Evolutionary conservation across 2,329 filamentous ascomycete genomes (phyloP).

Genomic region (Paecilomyces sp.): DNA sequence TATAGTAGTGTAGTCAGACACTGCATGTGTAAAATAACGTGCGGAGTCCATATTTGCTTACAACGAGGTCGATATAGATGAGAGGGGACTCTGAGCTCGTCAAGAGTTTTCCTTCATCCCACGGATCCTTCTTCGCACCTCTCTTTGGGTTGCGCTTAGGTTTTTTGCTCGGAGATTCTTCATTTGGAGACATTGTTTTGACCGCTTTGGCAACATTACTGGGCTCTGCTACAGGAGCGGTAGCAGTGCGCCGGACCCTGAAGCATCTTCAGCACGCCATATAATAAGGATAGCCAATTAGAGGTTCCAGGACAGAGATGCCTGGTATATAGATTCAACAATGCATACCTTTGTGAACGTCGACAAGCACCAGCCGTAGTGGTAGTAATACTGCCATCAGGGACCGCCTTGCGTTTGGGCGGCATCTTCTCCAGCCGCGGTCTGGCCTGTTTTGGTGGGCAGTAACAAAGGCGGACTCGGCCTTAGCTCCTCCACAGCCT

Average conservation of each 20-base stretch:
- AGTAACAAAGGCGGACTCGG: neutral
- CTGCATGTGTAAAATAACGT: neutral
- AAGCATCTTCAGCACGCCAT: constrained; percentile 9
- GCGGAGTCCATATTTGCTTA: constrained; percentile 15
- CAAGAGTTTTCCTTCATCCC: constrained; percentile 31
- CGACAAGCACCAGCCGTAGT: neutral
- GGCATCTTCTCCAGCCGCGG: constrained; percentile 18
- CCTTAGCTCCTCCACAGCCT: neutral
- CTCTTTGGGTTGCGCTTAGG: constrained; percentile 26
- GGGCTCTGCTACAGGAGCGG: constrained; percentile 19
- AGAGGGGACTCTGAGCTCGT: constrained; percentile 32
- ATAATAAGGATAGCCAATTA: neutral
- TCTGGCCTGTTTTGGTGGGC: neutral
- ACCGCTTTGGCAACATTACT: constrained; percentile 15
- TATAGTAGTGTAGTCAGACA: constrained; percentile 9
- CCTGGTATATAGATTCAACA: neutral
- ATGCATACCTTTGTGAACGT: neutral
- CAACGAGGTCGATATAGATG: constrained; percentile 30
- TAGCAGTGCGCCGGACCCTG: constrained; percentile 13
- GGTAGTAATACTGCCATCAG: constrained; percentile 19
- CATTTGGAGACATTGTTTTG: constrained; percentile 18
- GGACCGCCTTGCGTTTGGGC: constrained; percentile 28
- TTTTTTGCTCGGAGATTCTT: constrained; percentile 14
- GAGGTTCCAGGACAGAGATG: constrained; percentile 6
- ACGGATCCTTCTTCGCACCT: constrained; percentile 25